Base-by-base conservation (phyloP, 2,329 filamentous ascomycete species). In the Colletotrichum somersetense region DNA sequence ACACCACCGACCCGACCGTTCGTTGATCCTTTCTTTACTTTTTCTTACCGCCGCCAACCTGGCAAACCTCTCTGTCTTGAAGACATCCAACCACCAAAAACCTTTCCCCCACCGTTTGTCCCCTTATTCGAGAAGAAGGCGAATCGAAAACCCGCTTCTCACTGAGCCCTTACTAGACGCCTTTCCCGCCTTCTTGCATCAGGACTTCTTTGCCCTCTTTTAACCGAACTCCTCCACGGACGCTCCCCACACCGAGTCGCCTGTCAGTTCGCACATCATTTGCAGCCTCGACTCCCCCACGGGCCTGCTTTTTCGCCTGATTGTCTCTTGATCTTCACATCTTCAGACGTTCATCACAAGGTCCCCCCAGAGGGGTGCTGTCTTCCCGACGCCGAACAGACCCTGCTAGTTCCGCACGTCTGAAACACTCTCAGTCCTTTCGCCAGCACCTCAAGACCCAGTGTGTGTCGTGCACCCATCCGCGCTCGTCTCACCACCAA, bases 401-500 rank as follows among this genome's bases (percentile, higher is more conserved):
- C 71, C 77, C 73, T 75, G 73, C 68, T 71, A 67, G 75, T 79
- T 76, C 78, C 77, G 78, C 79, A 77, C 77, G 76, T 75, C 80
- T 85, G 83, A 84, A 85, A 85, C 83, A 77, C 77, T 77, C 78
- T 77, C 67, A 69, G 71, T 62, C 71, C 67, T 73, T 63, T 66
- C 56, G 53, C 70, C 69, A 74, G 62, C 48, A 57, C 64, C 44
- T 56, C 67, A 62, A 67, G 64, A 67, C 69, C 65, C 69, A 65
- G 38, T 66, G 65, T 73, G 72, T 62, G 65, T 69, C 70, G 61
- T 65, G 72, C 72, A 71, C 57, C 57, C 56, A 66, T 66, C 71
- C 67, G 58, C 67, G 67, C 62, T 50, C 57, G 71, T 71, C 71
- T 58, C 62, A 66, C 62, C 62, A 58, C 71, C 2, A 33, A 57